These are phyloP conservation scores for Sporobolomyces phaffii DNA, from an alignment of 768 basidiomycete species.

Conservation along the genomic window DNA sequence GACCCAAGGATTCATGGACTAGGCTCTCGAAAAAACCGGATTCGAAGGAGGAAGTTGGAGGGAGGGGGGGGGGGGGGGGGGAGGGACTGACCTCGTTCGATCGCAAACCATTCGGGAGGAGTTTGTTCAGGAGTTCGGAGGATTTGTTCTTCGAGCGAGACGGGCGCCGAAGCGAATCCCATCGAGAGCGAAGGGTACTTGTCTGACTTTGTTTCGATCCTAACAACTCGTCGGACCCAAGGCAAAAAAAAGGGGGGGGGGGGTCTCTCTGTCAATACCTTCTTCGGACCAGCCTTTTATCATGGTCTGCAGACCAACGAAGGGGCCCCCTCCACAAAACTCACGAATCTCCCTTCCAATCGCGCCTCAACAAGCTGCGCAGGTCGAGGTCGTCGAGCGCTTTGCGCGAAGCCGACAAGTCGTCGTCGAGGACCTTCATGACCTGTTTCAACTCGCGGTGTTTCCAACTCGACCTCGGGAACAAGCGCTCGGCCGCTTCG, in stretches of 20 bases:
- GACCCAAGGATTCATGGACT: not conserved
- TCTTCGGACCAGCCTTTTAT: too few relatives aligned
- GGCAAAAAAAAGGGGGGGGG: not conserved
- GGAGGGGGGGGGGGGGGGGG: not conserved
- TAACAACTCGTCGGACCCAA: not conserved
- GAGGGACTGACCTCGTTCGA: conserved; percentile 25
- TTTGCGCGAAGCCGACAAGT: conserved; percentile 17
- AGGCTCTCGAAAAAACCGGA: not conserved
- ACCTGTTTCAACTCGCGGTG: conserved; percentile 14
- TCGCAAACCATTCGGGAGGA: conserved; percentile 52
- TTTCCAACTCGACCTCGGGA: conserved; percentile 1
- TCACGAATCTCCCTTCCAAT: conserved; percentile 39
- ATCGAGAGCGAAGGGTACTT: conserved; percentile 26
- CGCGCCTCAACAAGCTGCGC: conserved; percentile 26
- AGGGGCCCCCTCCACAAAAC: too few relatives aligned
- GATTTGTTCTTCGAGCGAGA: conserved; percentile 36
- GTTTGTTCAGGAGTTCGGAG: conserved; percentile 47
- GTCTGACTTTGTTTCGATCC: conserved; percentile 15
- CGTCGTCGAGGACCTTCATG: conserved; percentile 25
- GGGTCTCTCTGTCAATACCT: too few relatives aligned
- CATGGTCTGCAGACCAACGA: too few relatives aligned
- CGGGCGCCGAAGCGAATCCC: conserved; percentile 33
- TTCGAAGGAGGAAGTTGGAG: too few relatives aligned
- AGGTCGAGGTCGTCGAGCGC: conserved; percentile 25
- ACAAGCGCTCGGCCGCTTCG: conserved; percentile 3